Percentiles rank a stretch among this genome's conserved stretches.
These are phyloP conservation scores for Eruca vesicaria DNA, from an alignment of 441 rosid genomes.

Conservation along the genomic window DNA sequence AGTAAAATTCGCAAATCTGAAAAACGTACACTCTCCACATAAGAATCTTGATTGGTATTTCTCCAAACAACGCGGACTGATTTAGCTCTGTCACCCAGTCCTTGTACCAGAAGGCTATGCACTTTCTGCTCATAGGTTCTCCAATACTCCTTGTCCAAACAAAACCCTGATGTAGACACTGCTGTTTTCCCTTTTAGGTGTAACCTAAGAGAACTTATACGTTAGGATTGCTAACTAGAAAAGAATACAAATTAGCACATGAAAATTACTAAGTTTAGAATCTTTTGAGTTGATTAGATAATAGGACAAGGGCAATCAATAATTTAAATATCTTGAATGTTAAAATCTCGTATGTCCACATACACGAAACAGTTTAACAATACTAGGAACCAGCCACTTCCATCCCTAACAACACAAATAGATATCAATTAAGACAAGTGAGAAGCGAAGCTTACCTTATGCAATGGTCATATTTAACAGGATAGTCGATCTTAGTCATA, in stretches of 20 bases:
- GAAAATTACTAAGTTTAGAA: background rate
- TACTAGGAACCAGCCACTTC: constrained; percentile 7
- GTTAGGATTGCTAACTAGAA: constrained; percentile 16
- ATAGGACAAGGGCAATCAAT: background rate
- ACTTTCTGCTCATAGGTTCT: constrained; percentile 80
- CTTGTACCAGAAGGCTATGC: constrained; percentile 61
- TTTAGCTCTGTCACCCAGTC: constrained; percentile 79
- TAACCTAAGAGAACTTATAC: constrained; percentile 46
- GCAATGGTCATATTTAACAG: constrained; percentile 77
- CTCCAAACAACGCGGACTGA: constrained; percentile 77
- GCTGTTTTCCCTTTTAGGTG: constrained; percentile 55
- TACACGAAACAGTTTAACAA: background rate
- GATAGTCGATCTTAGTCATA: constrained; percentile 72
- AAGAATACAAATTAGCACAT: background rate
- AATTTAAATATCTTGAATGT: background rate
- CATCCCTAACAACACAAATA: background rate
- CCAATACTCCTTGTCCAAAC: constrained; percentile 96
- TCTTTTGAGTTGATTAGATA: background rate
- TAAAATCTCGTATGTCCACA: background rate
- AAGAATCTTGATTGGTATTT: constrained; percentile 54
- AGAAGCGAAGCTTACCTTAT: constrained; percentile 53
- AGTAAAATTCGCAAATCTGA: constrained; percentile 8
- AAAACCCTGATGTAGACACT: constrained; percentile 55
- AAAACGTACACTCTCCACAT: constrained; percentile 59
- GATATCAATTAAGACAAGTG: background rate